Conservation (phyloP, 2,329 filamentous ascomycete genomes). For the Emericellopsis atlantica region DNA sequence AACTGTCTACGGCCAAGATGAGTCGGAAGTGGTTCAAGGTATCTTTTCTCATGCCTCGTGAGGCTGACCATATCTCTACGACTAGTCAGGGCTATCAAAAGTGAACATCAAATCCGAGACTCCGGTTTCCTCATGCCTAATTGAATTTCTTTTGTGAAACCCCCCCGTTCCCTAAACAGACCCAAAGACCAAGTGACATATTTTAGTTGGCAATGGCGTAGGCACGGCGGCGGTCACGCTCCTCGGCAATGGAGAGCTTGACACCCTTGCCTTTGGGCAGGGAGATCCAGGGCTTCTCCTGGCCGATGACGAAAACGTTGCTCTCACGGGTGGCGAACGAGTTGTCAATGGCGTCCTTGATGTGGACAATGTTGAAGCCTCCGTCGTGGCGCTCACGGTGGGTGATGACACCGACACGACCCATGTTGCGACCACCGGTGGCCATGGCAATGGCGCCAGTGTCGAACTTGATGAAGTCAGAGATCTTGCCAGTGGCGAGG, state of each 20-base stretch:
- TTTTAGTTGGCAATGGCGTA: slow-evolving; percentile 37
- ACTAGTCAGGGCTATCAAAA: slow-evolving; percentile 3
- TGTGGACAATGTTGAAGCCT: slow-evolving; percentile 99
- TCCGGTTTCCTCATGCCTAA: slow-evolving; percentile 6
- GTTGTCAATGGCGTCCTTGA: slow-evolving; percentile 99
- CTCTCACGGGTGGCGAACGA: slow-evolving; percentile 97
- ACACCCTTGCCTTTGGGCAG: slow-evolving; percentile 99
- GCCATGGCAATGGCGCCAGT: slow-evolving; percentile 97
- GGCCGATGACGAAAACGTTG: slow-evolving; percentile 99
- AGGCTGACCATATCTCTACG: slow-evolving; percentile 4
- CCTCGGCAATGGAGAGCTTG: slow-evolving; percentile 97
- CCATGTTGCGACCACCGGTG: slow-evolving; percentile 99
- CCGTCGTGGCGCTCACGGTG: slow-evolving; percentile 99
- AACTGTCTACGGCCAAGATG: too few species aligned
- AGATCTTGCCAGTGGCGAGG: slow-evolving; percentile 91
- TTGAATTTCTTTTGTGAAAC: slow-evolving; percentile 2
- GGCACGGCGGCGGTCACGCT: slow-evolving; percentile 94
- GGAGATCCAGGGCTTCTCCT: slow-evolving; percentile 98
- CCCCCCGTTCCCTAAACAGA: background rate
- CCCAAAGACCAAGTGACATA: slow-evolving; percentile 3
- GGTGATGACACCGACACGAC: slow-evolving; percentile 99
- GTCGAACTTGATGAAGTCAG: slow-evolving; percentile 97
- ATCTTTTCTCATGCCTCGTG: slow-evolving; percentile 3
- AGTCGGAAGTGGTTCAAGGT: background rate
- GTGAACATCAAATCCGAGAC: slow-evolving; percentile 6